A percentile compares a stretch with the other conserved stretches of the same genome.
These are phyloP conservation scores for Castanea sativa DNA, from an alignment of 306 rosid genomes.

Conservation along the genomic window DNA sequence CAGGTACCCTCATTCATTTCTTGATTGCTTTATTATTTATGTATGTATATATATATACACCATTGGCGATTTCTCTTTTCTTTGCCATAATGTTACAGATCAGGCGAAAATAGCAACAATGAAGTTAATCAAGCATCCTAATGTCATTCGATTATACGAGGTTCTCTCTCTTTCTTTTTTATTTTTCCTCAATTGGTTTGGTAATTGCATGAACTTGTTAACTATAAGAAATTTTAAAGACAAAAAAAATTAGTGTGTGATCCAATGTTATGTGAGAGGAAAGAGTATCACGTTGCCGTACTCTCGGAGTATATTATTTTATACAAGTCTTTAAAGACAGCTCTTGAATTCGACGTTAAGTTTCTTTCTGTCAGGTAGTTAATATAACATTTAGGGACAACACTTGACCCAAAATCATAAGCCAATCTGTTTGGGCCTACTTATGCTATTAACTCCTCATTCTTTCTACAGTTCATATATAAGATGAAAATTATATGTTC, in stretches of 20 bases:
- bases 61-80: neutral
- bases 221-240: too few relatives aligned
- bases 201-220: too few relatives aligned
- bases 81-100: conserved; percentile 49
- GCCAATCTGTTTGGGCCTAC: too few relatives aligned
- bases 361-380: neutral
- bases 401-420: too few relatives aligned
- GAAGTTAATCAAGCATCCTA: conserved; percentile 98
- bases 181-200: neutral
- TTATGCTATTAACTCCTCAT: too few relatives aligned
- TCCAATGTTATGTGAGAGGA: too few relatives aligned
- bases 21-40: neutral
- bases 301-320: too few relatives aligned
- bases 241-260: too few relatives aligned
- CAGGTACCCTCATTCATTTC: conserved; percentile 49
- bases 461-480: neutral
- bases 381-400: too few relatives aligned
- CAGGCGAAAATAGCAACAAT: conserved; percentile 89
- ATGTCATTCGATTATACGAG: conserved; percentile 82
- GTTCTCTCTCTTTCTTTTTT: conserved; percentile 40
- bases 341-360: neutral
- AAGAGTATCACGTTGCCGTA: too few relatives aligned
- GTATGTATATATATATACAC: neutral
- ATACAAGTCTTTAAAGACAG: neutral
- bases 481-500: neutral